Conservation (phyloP, 306 rosid species). For the Quercus bicolor region DNA sequence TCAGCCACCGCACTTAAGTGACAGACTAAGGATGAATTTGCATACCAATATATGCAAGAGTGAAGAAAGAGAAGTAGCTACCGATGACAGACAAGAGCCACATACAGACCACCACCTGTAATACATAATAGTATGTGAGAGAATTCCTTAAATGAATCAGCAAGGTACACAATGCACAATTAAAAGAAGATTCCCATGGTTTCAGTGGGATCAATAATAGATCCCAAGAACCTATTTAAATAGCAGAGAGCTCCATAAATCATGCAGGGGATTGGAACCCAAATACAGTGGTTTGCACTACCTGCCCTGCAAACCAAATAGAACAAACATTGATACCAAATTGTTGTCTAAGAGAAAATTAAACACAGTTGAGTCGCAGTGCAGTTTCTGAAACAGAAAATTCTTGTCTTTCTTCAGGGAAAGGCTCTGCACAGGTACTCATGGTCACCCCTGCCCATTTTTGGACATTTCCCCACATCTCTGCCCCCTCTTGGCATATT, state of each 20-base stretch:
- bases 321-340: neutral
- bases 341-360: neutral
- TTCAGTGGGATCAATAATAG: neutral
- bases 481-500: neutral
- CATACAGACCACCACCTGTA: slow-evolving; percentile 73
- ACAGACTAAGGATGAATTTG: slow-evolving; percentile 7
- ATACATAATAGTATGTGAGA: slow-evolving; percentile 21
- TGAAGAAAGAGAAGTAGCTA: slow-evolving; percentile 65
- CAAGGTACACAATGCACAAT: neutral
- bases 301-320: neutral
- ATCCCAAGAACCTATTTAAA: slow-evolving; percentile 6
- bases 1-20: slow-evolving; percentile 1
- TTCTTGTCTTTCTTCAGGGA: neutral
- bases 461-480: neutral
- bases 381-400: neutral
- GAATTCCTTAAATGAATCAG: slow-evolving; percentile 8
- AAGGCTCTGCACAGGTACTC: slow-evolving; percentile 8
- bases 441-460: neutral
- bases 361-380: neutral
- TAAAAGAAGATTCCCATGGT: neutral
- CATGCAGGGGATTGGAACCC: neutral
- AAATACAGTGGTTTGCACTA: neutral
- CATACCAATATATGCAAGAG: slow-evolving; percentile 80
- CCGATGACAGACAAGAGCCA: slow-evolving; percentile 90
- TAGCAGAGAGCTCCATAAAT: slow-evolving; percentile 6